Percentiles rank a stretch among this genome's conserved stretches.
These are phyloP conservation scores for Talaromyces funiculosus DNA, from an alignment of 2,329 filamentous ascomycete species.

Conservation along the genomic window DNA sequence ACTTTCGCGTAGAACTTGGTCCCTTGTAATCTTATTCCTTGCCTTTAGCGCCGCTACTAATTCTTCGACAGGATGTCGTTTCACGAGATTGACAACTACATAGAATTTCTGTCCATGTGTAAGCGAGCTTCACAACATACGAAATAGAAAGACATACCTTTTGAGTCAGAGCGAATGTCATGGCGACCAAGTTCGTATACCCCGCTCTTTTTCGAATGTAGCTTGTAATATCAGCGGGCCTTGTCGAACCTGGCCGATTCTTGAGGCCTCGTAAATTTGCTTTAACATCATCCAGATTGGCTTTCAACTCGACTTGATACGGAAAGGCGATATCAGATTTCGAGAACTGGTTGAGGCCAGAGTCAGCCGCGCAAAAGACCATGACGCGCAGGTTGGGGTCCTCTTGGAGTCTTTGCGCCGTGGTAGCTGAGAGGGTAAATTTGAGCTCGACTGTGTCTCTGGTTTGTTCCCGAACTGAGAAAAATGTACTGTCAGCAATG, in stretches of 20 bases:
- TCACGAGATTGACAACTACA: slow-evolving; percentile 69
- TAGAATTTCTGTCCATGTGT: slow-evolving; percentile 60
- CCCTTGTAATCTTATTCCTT: slow-evolving; percentile 69
- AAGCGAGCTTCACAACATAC: background rate
- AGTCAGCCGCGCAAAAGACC: slow-evolving; percentile 72
- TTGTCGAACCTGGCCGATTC: slow-evolving; percentile 90
- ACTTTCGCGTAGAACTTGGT: slow-evolving; percentile 80
- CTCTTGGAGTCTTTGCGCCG: slow-evolving; percentile 51
- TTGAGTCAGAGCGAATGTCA: slow-evolving; percentile 86
- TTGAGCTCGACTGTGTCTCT: slow-evolving; percentile 55
- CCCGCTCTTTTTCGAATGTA: slow-evolving; percentile 61
- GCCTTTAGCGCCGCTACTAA: slow-evolving; percentile 63
- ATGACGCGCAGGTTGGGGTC: slow-evolving; percentile 67
- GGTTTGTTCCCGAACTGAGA: slow-evolving; percentile 53
- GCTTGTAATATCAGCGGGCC: slow-evolving; percentile 83
- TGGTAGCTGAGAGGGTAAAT: slow-evolving; percentile 51
- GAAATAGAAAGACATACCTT: slow-evolving; percentile 57
- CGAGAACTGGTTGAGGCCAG: slow-evolving; percentile 51
- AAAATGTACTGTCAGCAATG: slow-evolving; percentile 21
- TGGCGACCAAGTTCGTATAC: slow-evolving; percentile 71
- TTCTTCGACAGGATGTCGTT: slow-evolving; percentile 62
- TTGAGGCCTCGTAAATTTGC: slow-evolving; percentile 92
- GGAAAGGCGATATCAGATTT: slow-evolving; percentile 76
- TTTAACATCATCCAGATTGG: slow-evolving; percentile 82
- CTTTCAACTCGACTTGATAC: slow-evolving; percentile 83